These are phyloP conservation scores for Neonectria neomacrospora DNA, from an alignment of 2,329 filamentous ascomycete genomes.

Conservation along the genomic window DNA sequence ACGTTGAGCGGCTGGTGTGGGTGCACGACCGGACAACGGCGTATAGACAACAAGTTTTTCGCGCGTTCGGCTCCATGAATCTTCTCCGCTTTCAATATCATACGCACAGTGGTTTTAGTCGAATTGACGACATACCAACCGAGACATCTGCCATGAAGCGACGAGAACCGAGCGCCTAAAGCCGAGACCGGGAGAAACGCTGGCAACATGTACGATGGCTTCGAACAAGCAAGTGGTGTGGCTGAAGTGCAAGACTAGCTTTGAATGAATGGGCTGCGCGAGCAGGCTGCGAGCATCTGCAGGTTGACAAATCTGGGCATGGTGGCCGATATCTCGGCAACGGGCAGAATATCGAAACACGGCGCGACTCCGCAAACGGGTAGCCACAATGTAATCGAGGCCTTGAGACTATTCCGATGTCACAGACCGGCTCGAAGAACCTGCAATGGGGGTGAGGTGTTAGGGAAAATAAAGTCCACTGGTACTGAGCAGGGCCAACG, in stretches of 20 bases:
- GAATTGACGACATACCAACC: background rate
- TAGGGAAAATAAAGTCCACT: background rate
- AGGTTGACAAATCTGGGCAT: background rate
- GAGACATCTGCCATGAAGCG: background rate
- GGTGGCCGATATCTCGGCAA: background rate
- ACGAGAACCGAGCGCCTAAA: background rate
- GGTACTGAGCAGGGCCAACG: background rate
- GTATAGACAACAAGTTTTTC: background rate
- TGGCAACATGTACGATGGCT: background rate
- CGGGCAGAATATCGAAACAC: background rate
- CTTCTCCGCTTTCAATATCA: background rate
- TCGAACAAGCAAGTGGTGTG: background rate
- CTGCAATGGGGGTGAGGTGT: background rate
- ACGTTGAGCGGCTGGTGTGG: background rate
- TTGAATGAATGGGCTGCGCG: background rate
- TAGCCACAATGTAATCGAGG: background rate
- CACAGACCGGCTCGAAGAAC: background rate
- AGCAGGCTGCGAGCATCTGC: background rate
- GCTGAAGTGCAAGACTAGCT: background rate
- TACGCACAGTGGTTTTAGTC: background rate
- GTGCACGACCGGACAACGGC: background rate
- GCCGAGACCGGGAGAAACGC: background rate
- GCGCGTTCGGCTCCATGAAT: background rate
- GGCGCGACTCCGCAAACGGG: background rate
- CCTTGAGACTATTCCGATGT: background rate